These are phyloP conservation scores for Nephelium lappaceum DNA, from an alignment of 345 rosid genomes.

Conservation along the genomic window DNA sequence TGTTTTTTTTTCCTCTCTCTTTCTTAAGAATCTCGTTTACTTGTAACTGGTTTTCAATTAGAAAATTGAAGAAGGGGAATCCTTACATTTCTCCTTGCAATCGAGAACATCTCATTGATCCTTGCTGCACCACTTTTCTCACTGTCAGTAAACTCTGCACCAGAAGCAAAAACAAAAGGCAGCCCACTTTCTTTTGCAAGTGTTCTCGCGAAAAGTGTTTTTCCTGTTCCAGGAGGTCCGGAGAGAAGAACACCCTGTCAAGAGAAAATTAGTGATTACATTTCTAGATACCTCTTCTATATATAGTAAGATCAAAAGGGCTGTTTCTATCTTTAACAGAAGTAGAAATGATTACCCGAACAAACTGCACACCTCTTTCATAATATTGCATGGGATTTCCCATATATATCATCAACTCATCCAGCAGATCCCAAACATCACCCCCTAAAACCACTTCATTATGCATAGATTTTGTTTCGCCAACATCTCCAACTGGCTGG, in stretches of 20 bases:
- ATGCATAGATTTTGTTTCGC: conserved; percentile 85
- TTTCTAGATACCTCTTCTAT: conserved; percentile 6
- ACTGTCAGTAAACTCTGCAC: conserved; percentile 94
- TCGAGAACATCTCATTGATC: conserved; percentile 90
- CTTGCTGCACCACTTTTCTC: conserved; percentile 90
- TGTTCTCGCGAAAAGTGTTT: conserved; percentile 95
- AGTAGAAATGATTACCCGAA: conserved; percentile 64
- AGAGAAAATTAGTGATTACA: not conserved
- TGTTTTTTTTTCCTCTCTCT: not conserved
- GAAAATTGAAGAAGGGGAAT: conserved; percentile 2
- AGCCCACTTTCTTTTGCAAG: conserved; percentile 94
- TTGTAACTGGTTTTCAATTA: not conserved
- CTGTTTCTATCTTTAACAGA: conserved; percentile 5
- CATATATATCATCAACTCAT: conserved; percentile 95
- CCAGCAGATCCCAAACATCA: conserved; percentile 98
- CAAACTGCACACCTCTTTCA: conserved; percentile 81
- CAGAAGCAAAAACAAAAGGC: conserved; percentile 96
- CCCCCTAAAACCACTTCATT: conserved; percentile 97
- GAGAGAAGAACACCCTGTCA: conserved; percentile 93
- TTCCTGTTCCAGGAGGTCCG: conserved; percentile 99
- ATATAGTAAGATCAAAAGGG: conserved; percentile 7
- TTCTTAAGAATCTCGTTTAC: not conserved
- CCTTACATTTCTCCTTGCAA: conserved; percentile 91
- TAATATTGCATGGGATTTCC: conserved; percentile 92
- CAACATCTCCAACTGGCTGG: conserved; percentile 92